Percentiles rank a stretch among this genome's conserved stretches.
Evolutionary conservation across 2,329 filamentous ascomycete genomes (phyloP).

Genomic region (Coniochaeta sp.): DNA sequence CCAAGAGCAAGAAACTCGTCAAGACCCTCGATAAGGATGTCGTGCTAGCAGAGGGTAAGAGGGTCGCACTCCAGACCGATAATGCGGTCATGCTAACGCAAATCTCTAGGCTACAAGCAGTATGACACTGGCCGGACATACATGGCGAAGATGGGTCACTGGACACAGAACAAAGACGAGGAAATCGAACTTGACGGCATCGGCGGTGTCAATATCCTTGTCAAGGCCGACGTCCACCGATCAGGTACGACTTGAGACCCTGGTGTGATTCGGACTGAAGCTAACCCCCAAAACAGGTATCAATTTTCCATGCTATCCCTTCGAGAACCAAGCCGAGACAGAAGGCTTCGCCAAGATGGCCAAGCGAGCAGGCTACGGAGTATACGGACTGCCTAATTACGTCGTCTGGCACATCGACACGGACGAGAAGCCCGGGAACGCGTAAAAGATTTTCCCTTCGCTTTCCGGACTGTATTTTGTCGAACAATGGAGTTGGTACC

Average conservation of each 20-base stretch:
- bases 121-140: conserved; percentile 85
- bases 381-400: conserved; percentile 91
- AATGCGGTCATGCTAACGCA: conserved; percentile 7
- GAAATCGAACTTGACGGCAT: conserved; percentile 92
- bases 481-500: background rate
- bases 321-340: conserved; percentile 98
- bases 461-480: background rate
- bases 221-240: conserved; percentile 96
- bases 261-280: conserved; percentile 14
- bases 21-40: conserved; percentile 67
- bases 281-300: conserved; percentile 55
- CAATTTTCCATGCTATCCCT: conserved; percentile 94
- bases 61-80: background rate
- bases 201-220: conserved; percentile 93
- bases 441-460: conserved; percentile 20
- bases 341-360: conserved; percentile 99
- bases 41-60: conserved; percentile 78
- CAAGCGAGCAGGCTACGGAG: conserved; percentile 87
- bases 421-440: conserved; percentile 83
- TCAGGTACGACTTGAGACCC: conserved; percentile 53
- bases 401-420: conserved; percentile 99
- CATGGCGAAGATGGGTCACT: conserved; percentile 87
- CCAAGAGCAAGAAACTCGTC: conserved; percentile 71
- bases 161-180: conserved; percentile 83
- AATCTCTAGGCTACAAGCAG: conserved; percentile 70